Base-by-base conservation (phyloP, 306 rosid genomes). In the Dalbergia oliveri region DNA sequence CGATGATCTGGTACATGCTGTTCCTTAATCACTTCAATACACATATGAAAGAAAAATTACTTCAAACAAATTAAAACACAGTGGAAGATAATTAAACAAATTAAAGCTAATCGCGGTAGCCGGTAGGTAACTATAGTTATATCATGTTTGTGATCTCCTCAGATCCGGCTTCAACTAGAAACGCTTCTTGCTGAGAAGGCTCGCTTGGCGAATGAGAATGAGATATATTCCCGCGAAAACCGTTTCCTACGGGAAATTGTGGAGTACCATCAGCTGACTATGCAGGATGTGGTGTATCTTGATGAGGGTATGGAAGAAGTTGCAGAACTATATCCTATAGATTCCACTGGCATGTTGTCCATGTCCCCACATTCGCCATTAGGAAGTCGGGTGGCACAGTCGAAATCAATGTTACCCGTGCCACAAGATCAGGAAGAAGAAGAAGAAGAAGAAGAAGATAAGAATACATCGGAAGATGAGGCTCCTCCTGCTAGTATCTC, bases 121-220 rank as follows among this genome's bases (percentile, higher is more conserved):
- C 31, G 3, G 41, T 37, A 37, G 41, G 41, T 37, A 37, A 37
- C 41, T 37, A 37, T 6, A 37, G 7, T 6, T 37, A 37, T 4
- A 4, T 37, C 7, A 37, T 37, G 41, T 37, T 37, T 35, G 39
- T 83, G 70, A 44, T 50, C 44, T 9, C 16, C 3, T 13, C 72
- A 95, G 99, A 93, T 93, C 44, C 93, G 98, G 18, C 93, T 87
- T 81, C 97, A 96, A 78, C 77, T 96, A 7, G 98, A 96, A 84
- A 91, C 98, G 49, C 97, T 96, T 41, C 74, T 93, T 49, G 94
- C 93, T 0, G 99, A 93, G 86, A 95, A 95, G 85, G 88, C 94
- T 34, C 87, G 99, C 2, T 81, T 95, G 83, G 99, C 97, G 0
- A 82, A 85, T 35, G 98, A 93, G 85, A 95, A 95, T 33, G 91